Evolutionary conservation across 179 eudicot species (phyloP).

Genomic region (Beta corolliflora): DNA sequence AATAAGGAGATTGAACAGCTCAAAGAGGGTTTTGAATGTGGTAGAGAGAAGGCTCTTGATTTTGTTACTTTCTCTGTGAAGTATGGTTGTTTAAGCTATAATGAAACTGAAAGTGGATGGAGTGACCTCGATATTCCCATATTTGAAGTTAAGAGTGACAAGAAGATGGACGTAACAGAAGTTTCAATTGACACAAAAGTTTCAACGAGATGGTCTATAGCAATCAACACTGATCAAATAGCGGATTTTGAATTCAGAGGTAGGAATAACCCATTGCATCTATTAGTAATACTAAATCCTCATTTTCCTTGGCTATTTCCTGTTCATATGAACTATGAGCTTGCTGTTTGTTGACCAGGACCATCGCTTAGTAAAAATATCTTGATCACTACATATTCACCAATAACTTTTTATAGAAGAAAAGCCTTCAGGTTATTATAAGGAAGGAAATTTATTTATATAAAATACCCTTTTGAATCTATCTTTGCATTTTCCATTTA

Average conservation of each 20-base stretch:
- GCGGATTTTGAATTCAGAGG: constrained; percentile 82
- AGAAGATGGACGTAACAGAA: constrained; percentile 40
- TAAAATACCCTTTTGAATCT: no score
- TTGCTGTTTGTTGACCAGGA: background rate
- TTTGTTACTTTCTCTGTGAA: constrained; percentile 85
- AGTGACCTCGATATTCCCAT: constrained; percentile 61
- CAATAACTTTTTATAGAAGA: background rate
- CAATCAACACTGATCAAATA: constrained; percentile 66
- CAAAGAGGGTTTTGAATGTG: constrained; percentile 79
- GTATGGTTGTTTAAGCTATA: constrained; percentile 67
- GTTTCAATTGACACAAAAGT: constrained; percentile 64
- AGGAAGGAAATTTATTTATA: background rate
- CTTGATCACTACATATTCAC: background rate
- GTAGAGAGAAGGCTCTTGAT: constrained; percentile 60
- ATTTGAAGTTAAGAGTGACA: constrained; percentile 54
- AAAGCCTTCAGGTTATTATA: background rate
- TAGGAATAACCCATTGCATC: constrained; percentile 26
- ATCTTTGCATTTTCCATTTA: no score
- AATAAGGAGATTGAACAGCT: constrained; percentile 63
- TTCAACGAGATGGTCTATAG: constrained; percentile 86
- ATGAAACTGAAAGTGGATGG: constrained; percentile 71
- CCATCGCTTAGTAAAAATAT: background rate
- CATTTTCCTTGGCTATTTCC: background rate
- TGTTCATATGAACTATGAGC: background rate
- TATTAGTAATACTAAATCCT: background rate